Conservation (phyloP, 2,329 filamentous ascomycete species). For the Aspergillus spinulosporus region DNA sequence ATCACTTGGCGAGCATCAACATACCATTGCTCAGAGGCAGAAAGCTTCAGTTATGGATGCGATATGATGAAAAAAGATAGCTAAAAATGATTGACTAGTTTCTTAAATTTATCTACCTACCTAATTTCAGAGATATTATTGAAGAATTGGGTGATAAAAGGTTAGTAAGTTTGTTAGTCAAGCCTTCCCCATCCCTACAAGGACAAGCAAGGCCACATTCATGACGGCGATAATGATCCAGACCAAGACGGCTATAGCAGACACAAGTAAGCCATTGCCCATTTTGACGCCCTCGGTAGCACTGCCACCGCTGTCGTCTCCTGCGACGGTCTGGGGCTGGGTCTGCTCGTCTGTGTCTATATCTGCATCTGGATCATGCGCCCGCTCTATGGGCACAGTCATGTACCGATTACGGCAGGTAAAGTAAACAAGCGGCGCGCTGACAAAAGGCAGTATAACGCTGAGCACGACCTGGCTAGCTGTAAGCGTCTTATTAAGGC, state of each 20-base stretch:
- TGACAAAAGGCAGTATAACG: constrained; percentile 78
- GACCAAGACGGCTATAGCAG: constrained; percentile 59
- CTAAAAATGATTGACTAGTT: no score
- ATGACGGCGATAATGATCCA: constrained; percentile 75
- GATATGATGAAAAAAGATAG: no score
- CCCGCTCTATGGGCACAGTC: constrained; percentile 60
- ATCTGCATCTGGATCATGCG: constrained; percentile 26
- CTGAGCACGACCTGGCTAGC: constrained; percentile 76
- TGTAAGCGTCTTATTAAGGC: constrained; percentile 70
- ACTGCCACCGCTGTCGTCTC: constrained; percentile 22
- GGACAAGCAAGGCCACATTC: constrained; percentile 74
- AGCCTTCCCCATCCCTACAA: constrained; percentile 58
- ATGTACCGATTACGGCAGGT: constrained; percentile 78
- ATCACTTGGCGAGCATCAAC: no score
- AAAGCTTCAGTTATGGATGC: not conserved
- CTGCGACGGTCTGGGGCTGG: not conserved
- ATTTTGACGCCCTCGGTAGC: constrained; percentile 55
- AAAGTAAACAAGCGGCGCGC: constrained; percentile 80
- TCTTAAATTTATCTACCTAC: not conserved
- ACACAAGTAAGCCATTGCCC: constrained; percentile 69
- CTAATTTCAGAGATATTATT: not conserved
- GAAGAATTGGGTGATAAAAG: not conserved
- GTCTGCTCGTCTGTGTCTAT: not conserved
- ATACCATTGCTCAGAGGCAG: no score
- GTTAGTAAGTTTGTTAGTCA: constrained; percentile 16